These are phyloP conservation scores for Coniochaeta prunicola DNA, from an alignment of 2,329 filamentous ascomycete genomes.

Conservation along the genomic window DNA sequence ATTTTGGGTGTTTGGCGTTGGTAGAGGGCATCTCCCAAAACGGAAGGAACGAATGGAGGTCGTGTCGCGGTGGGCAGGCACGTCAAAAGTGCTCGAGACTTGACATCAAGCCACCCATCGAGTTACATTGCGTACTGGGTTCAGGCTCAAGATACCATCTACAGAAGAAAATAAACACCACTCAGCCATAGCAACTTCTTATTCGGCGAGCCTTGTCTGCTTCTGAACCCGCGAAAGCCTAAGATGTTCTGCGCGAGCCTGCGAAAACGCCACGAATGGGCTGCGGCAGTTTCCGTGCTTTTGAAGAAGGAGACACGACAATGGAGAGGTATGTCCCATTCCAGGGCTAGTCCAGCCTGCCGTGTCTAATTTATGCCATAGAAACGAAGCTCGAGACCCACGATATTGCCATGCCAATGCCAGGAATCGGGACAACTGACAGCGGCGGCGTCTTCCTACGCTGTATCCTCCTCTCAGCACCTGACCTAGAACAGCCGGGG, in stretches of 20 bases:
- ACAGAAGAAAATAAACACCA: constrained; percentile 1
- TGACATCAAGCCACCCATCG: not conserved
- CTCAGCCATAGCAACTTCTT: not conserved
- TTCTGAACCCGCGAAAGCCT: not conserved
- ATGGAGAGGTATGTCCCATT: constrained; percentile 14
- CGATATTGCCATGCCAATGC: constrained; percentile 35
- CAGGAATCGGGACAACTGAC: constrained; percentile 1
- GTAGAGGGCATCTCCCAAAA: too few relatives aligned
- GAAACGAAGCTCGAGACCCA: constrained; percentile 34
- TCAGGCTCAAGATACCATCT: not conserved
- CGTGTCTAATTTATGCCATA: constrained; percentile 14
- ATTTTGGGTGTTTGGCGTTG: too few relatives aligned
- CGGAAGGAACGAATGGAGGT: too few relatives aligned
- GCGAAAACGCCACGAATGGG: constrained; percentile 28
- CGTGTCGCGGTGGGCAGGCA: not conserved
- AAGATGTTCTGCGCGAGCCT: constrained; percentile 30
- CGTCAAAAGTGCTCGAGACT: not conserved
- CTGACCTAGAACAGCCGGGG: constrained; percentile 23
- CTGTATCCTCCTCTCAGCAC: constrained; percentile 31
- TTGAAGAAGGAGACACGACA: constrained; percentile 10
- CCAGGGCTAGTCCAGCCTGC: not conserved
- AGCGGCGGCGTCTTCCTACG: constrained; percentile 25
- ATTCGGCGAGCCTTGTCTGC: not conserved
- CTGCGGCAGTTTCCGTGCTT: constrained; percentile 20
- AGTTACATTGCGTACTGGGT: not conserved